A percentile compares a stretch with the other conserved stretches of the same genome.
Conservation (phyloP, 352 stramenopile species). For the Globisporangium middletonii region DNA sequence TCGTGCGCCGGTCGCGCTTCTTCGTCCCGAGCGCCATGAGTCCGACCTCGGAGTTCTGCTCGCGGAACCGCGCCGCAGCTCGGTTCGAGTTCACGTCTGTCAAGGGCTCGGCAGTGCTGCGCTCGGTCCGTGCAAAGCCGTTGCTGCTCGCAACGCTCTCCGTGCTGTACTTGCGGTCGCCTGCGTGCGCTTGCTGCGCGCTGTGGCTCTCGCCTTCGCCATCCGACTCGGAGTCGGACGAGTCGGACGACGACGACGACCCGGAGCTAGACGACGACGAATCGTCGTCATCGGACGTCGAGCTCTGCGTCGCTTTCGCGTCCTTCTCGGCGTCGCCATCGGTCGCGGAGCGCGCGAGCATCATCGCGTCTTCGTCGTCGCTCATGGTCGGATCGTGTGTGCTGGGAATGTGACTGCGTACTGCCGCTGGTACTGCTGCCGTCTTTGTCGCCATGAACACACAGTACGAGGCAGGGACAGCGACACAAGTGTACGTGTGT, state of each 20-base stretch:
- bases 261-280: conserved; percentile 65
- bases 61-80: conserved; percentile 58
- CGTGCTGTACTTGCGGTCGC: conserved; percentile 34
- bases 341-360: not conserved
- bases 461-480: no score
- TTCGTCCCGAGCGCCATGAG: conserved; percentile 81
- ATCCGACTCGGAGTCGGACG: conserved; percentile 78
- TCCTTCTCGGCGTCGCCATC: conserved; percentile 28
- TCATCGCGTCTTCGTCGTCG: conserved; percentile 10
- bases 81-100: conserved; percentile 68
- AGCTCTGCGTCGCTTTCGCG: conserved; percentile 27
- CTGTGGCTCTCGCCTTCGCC: conserved; percentile 23
- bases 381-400: conserved; percentile 16
- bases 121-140: conserved; percentile 8
- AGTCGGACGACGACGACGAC: conserved; percentile 71
- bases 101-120: conserved; percentile 24
- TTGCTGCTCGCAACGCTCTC: conserved; percentile 21
- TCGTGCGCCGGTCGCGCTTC: conserved; percentile 82
- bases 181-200: conserved; percentile 1
- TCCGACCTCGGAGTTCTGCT: conserved; percentile 36
- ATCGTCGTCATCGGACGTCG: conserved; percentile 69
- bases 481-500: no score
- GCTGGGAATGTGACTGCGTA: not conserved
- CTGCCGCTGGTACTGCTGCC: no score
- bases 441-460: no score